Conservation (phyloP, 352 stramenopile species). For the Peronospora destructor region DNA sequence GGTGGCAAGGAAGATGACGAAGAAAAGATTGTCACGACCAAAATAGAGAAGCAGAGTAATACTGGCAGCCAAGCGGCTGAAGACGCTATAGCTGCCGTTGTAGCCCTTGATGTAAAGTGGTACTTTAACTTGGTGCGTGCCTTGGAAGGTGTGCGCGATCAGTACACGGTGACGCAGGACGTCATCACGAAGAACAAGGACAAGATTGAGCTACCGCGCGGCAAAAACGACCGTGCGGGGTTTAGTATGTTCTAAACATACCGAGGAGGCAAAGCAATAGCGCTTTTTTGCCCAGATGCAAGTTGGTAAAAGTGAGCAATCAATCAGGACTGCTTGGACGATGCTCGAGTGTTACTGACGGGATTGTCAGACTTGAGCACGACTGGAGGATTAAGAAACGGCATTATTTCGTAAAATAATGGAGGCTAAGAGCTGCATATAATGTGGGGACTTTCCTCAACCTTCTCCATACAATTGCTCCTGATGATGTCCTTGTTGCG, state of each 20-base stretch:
- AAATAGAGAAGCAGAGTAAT: conserved; percentile 51
- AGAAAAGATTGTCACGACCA: conserved; percentile 57
- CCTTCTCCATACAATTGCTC: neutral
- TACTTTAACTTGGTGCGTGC: conserved; percentile 65
- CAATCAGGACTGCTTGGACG: neutral
- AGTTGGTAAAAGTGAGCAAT: neutral
- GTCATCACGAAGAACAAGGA: conserved; percentile 72
- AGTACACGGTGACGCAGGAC: conserved; percentile 69
- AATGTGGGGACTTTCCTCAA: neutral
- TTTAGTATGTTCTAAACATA: conserved; percentile 75
- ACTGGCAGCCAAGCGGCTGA: conserved; percentile 27
- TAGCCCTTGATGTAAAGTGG: conserved; percentile 82
- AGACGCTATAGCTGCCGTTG: conserved; percentile 58
- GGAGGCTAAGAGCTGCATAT: conserved; percentile 8
- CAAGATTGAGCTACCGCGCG: conserved; percentile 72
- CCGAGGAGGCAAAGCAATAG: neutral
- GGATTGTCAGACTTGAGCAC: conserved; percentile 1
- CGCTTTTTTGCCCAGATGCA: neutral
- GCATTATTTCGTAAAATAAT: conserved; percentile 10
- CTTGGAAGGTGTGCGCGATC: conserved; percentile 67
- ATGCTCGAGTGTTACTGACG: neutral
- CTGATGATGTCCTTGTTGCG: neutral
- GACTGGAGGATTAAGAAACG: conserved; percentile 9
- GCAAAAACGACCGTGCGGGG: conserved; percentile 51
- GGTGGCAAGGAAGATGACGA: conserved; percentile 67